phyloP scores from a whole-genome alignment of 2,329 filamentous ascomycete species.

The Pseudogymnoascus sp. region DNA sequence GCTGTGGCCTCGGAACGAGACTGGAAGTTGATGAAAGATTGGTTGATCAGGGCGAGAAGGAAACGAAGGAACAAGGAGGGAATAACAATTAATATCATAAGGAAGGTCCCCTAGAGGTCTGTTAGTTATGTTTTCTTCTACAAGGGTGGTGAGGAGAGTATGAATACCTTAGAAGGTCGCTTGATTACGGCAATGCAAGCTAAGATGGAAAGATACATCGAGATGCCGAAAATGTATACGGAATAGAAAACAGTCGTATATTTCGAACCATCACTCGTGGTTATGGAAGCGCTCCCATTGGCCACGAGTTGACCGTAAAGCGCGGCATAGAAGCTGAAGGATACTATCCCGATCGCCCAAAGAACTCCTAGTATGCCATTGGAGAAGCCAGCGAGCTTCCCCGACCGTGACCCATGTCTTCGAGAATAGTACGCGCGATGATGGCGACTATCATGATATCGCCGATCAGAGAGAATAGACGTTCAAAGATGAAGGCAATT shows the following conservation, averaged over 20 bases:
- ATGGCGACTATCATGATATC: slow-evolving; percentile 3
- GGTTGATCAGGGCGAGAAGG: background rate
- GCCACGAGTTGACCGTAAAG: background rate
- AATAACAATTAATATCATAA: background rate
- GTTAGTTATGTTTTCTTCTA: background rate
- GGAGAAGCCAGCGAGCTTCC: background rate
- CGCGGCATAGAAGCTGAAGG: background rate
- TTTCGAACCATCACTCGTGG: background rate
- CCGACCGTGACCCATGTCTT: background rate
- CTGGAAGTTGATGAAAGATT: background rate
- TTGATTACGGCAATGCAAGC: background rate
- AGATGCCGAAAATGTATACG: slow-evolving; percentile 15
- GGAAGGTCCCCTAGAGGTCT: background rate
- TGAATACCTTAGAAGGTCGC: background rate
- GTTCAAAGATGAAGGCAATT: background rate
- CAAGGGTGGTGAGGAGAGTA: background rate
- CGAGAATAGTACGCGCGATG: background rate
- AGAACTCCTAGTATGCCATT: background rate
- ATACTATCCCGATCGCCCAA: slow-evolving; percentile 16
- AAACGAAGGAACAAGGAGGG: background rate
- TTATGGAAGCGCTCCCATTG: background rate
- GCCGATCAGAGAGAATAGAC: background rate
- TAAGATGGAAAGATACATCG: slow-evolving; percentile 14
- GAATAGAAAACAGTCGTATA: slow-evolving; percentile 1
- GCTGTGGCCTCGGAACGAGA: background rate